Percentiles rank a stretch among this genome's conserved stretches.
These are phyloP conservation scores for Discostella pseudostelligera DNA, from an alignment of 108 stramenopile genomes.

Conservation along the genomic window DNA sequence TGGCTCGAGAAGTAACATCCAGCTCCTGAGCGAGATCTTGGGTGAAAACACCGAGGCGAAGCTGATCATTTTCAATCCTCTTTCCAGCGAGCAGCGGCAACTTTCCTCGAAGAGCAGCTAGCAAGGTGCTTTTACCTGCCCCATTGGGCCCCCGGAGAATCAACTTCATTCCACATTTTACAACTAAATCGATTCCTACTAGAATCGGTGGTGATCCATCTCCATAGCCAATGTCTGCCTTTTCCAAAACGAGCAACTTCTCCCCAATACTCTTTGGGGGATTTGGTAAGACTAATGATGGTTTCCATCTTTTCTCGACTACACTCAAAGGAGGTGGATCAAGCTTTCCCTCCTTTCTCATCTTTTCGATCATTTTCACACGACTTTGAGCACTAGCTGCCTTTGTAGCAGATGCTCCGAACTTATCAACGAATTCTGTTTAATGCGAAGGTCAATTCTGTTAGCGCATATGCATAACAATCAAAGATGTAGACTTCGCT, in stretches of 20 bases:
- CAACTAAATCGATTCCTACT: conserved; percentile 34
- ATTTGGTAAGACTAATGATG: conserved; percentile 40
- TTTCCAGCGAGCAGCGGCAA: conserved; percentile 66
- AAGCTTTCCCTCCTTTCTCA: conserved; percentile 72
- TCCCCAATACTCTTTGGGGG: conserved; percentile 73
- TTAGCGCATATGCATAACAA: background rate
- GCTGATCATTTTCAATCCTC: conserved; percentile 64
- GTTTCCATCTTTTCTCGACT: conserved; percentile 47
- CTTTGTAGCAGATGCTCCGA: conserved; percentile 87
- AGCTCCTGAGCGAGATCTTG: conserved; percentile 93
- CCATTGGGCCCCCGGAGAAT: conserved; percentile 84
- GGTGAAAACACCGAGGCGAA: conserved; percentile 71
- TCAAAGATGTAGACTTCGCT: background rate
- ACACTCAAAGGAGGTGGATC: conserved; percentile 61
- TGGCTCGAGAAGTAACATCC: conserved; percentile 64
- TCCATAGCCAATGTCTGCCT: conserved; percentile 70
- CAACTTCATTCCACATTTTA: conserved; percentile 56
- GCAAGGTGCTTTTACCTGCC: conserved; percentile 87
- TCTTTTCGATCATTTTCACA: conserved; percentile 86
- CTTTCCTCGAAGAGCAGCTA: conserved; percentile 82
- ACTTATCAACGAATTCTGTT: conserved; percentile 79
- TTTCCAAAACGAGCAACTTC: conserved; percentile 54
- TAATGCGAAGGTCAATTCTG: background rate
- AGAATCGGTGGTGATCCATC: conserved; percentile 35
- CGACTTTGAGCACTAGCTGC: conserved; percentile 84